These are phyloP conservation scores for Podospora fimiseda DNA, from an alignment of 495 filamentous ascomycete genomes.

Conservation along the genomic window DNA sequence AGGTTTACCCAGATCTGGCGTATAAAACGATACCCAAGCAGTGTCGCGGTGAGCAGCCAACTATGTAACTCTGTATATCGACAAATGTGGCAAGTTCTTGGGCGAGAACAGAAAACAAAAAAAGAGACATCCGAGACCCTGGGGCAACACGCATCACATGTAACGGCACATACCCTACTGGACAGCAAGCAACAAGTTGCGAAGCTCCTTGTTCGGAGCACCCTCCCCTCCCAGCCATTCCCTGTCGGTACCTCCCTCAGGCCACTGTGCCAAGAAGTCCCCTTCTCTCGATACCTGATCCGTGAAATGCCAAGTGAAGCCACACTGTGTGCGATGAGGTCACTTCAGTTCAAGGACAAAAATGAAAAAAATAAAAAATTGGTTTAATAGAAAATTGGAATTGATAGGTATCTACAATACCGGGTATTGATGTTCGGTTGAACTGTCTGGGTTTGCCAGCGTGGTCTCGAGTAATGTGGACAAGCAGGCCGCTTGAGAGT, in stretches of 20 bases:
- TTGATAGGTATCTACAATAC: too few species aligned
- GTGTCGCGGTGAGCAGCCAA: too few species aligned
- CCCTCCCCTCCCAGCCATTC: constrained; percentile 1
- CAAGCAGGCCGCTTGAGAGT: neutral
- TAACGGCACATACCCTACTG: constrained; percentile 2
- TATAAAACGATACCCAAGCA: too few species aligned
- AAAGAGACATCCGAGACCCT: neutral
- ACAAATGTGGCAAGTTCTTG: too few species aligned
- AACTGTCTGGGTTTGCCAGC: too few species aligned
- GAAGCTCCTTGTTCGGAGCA: constrained; percentile 5
- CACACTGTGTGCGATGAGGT: constrained; percentile 20
- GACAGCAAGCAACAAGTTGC: neutral
- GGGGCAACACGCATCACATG: constrained; percentile 2
- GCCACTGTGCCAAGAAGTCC: constrained; percentile 7
- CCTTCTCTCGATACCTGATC: constrained; percentile 5
- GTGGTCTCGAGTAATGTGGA: neutral
- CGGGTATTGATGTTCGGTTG: too few species aligned
- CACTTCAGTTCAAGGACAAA: neutral
- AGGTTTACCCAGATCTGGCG: too few species aligned
- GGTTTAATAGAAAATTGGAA: too few species aligned
- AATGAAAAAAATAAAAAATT: neutral
- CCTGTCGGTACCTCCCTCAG: constrained; percentile 3
- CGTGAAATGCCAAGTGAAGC: neutral
- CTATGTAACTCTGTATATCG: too few species aligned
- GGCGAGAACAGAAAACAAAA: too few species aligned